Evolutionary conservation across 306 rosid genomes (phyloP), one percentile per base, ranked within the genome.

Genomic region (Oxytropis ochrocephala): DNA sequence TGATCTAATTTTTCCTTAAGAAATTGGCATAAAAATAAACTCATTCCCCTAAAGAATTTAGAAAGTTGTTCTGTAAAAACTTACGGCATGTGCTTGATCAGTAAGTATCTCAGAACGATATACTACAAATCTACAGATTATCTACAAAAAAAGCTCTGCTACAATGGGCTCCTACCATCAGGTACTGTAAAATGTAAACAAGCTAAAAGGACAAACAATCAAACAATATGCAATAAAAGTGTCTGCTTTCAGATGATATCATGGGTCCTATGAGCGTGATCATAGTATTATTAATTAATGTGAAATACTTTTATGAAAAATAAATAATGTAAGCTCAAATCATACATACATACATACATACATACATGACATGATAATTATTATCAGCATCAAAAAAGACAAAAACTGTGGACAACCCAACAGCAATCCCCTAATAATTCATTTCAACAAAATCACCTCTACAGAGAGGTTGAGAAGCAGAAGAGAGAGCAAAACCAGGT

Each of bases 391-490:
- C 46, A 53, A 79, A 68, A 68, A 64, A 58, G 48, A 75, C 69
- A 78, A 84, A 74, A 70, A 58, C 51, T 75, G 54, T 49, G 76
- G 82, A 75, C 79, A 68, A 72, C 42, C 68, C 72, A 72, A 75
- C 80, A 64, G 56, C 73, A 66, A 77, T 74, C 71, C 56, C 71
- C 38, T 42, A 35, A 36, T 72, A 44, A 64, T 78, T 63, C 75
- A 78, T 65, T 82, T 79, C 79, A 79, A 73, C 80, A 76, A 81
- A 86, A 70, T 67, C 52, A 75, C 30, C 76, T 79, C 73, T 80
- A 61, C 79, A 60, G 17, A 12, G 35, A 50, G 70, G 58, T 49
- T 48, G 29, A 57, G 46, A 14, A 42, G 55, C 42, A 48, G 61
- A 32, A 48, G 61, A 32, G 49, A 64, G 46, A 46, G 4, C 19